Conservation (phyloP, 495 filamentous ascomycete genomes). For the Rhypophila decipiens region DNA sequence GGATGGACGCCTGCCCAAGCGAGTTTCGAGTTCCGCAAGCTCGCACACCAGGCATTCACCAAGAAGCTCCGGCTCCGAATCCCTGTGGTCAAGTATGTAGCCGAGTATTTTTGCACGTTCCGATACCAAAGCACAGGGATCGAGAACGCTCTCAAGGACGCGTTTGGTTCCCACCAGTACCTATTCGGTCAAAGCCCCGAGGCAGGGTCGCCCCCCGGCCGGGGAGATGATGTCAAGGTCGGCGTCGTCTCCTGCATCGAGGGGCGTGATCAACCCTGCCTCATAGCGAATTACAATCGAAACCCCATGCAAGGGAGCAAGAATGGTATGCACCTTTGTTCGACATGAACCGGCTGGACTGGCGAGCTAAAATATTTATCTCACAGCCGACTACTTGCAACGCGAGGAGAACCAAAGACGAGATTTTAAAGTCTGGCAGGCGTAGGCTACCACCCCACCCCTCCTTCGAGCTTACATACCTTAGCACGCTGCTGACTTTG, state of each 20-base stretch:
- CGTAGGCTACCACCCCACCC: no score
- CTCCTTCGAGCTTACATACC: no score
- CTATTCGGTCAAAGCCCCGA: slow-evolving; percentile 28
- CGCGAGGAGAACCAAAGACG: slow-evolving; percentile 25
- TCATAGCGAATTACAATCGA: slow-evolving; percentile 10
- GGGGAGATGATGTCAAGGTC: no score
- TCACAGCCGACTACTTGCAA: slow-evolving; percentile 8
- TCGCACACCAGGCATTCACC: slow-evolving; percentile 32
- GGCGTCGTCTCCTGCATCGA: slow-evolving; percentile 12
- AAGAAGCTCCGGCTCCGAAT: slow-evolving; percentile 18
- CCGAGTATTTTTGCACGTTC: slow-evolving; percentile 5
- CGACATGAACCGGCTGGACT: not conserved
- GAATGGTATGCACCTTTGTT: not conserved
- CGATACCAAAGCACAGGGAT: slow-evolving; percentile 33
- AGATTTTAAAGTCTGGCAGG: slow-evolving; percentile 45
- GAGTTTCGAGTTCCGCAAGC: slow-evolving; percentile 22
- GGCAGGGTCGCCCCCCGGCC: slow-evolving; percentile 10
- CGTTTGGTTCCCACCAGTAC: slow-evolving; percentile 22
- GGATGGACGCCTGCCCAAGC: slow-evolving; percentile 33
- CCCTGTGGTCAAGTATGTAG: slow-evolving; percentile 23
- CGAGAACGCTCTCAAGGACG: slow-evolving; percentile 18
- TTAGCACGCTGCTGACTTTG: not conserved
- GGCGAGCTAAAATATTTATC: not conserved
- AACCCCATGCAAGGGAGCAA: slow-evolving; percentile 5
- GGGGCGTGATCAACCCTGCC: slow-evolving; percentile 3